These are phyloP conservation scores for Arabis alpina DNA, from an alignment of 345 rosid genomes.

Conservation along the genomic window DNA sequence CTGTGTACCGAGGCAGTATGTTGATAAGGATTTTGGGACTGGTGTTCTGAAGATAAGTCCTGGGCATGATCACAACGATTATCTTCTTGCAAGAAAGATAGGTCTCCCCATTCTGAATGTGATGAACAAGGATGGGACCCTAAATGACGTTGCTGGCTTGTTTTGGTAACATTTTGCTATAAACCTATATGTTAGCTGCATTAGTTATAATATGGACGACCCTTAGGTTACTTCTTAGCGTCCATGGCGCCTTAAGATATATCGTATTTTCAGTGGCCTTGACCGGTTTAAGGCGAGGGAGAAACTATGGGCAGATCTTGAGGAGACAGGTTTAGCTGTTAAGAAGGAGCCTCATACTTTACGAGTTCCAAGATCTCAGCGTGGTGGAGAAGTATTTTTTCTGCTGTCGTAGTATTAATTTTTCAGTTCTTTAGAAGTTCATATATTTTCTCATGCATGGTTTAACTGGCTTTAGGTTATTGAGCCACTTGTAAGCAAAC, in stretches of 20 bases:
- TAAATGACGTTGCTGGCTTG: conserved; percentile 94
- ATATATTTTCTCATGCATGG: conserved; percentile 30
- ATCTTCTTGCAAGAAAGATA: conserved; percentile 91
- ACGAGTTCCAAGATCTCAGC: conserved; percentile 95
- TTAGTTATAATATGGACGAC: conserved; percentile 16
- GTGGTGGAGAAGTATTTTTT: conserved; percentile 91
- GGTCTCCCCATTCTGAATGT: conserved; percentile 97
- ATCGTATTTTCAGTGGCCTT: conserved; percentile 63
- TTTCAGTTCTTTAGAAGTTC: conserved; percentile 26
- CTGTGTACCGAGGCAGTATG: conserved; percentile 61
- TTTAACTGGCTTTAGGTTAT: conserved; percentile 58
- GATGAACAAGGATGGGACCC: conserved; percentile 97
- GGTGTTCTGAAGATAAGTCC: conserved; percentile 99
- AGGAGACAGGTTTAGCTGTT: conserved; percentile 89
- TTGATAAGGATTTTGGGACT: conserved; percentile 98
- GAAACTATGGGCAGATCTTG: conserved; percentile 92
- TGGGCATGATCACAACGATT: conserved; percentile 97
- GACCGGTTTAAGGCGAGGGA: conserved; percentile 93
- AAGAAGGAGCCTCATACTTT: conserved; percentile 76
- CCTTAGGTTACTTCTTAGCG: conserved; percentile 24
- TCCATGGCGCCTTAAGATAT: conserved; percentile 31
- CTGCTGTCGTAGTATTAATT: conserved; percentile 24
- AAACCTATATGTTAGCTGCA: conserved; percentile 26
- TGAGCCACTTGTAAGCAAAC: conserved; percentile 95
- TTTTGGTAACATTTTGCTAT: conserved; percentile 58